A percentile compares a stretch with the other conserved stretches of the same genome.
phyloP scores from a whole-genome alignment of 257 asterid species.

The Rubia yunnanensis region DNA sequence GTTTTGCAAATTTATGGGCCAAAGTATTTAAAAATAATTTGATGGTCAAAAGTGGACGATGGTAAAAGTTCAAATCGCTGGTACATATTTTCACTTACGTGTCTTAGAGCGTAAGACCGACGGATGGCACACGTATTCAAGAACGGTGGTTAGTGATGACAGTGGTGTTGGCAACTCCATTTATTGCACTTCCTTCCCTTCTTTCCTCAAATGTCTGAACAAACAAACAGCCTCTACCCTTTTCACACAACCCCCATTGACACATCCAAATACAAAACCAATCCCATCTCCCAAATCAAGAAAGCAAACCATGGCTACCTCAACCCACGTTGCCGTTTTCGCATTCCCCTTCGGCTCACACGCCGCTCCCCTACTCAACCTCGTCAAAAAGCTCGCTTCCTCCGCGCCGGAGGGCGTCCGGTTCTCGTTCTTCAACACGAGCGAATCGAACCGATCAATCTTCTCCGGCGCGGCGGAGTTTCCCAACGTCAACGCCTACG shows the following conservation, averaged over 20 bases:
- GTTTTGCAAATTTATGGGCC: too few relatives aligned
- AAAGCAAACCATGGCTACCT: not conserved
- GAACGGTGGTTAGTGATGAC: not conserved
- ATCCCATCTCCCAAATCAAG: not conserved
- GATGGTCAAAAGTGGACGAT: too few relatives aligned
- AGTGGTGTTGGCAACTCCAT: not conserved
- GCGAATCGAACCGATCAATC: not conserved
- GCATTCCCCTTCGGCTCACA: constrained; percentile 10
- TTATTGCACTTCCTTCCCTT: not conserved
- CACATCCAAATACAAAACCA: too few relatives aligned
- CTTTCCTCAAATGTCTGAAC: not conserved
- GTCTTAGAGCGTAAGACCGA: not conserved
- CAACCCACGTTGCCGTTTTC: not conserved
- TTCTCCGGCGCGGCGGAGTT: not conserved
- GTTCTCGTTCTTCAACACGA: constrained; percentile 3
- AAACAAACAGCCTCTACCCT: not conserved
- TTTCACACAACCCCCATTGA: not conserved
- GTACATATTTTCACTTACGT: not conserved
- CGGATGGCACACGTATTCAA: not conserved
- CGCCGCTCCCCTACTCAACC: constrained; percentile 11
- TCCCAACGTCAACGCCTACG: constrained; percentile 2
- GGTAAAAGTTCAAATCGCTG: too few relatives aligned
- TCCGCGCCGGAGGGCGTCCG: not conserved
- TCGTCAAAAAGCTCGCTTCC: not conserved
- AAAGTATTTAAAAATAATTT: too few relatives aligned